Percentiles rank a stretch among this genome's conserved stretches.
Evolutionary conservation across 2,329 filamentous ascomycete genomes (phyloP).

Genomic region (Mollisiaceae sp.): DNA sequence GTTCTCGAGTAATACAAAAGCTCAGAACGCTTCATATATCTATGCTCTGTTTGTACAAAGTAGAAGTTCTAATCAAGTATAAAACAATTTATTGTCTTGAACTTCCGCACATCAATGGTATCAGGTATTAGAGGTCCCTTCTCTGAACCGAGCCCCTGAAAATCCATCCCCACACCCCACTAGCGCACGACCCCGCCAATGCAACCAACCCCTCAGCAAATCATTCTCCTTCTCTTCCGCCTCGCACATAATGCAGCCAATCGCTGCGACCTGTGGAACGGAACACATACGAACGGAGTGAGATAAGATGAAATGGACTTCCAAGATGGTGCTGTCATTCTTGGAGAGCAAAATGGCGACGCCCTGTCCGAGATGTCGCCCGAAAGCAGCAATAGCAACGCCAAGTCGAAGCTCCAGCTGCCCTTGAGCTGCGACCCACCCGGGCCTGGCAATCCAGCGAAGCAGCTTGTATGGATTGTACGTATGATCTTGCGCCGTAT

Average conservation of each 20-base stretch:
- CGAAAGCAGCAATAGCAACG: conserved; percentile 25
- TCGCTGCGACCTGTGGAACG: conserved; percentile 11
- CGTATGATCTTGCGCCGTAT: conserved; percentile 39
- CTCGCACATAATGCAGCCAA: conserved; percentile 17
- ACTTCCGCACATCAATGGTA: not conserved
- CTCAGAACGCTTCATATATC: too few relatives aligned
- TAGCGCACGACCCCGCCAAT: conserved; percentile 3
- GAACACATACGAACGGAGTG: conserved; percentile 3
- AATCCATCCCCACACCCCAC: conserved; percentile 1
- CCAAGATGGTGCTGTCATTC: conserved; percentile 24
- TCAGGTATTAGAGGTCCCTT: not conserved
- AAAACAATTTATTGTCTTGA: not conserved
- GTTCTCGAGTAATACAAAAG: too few relatives aligned
- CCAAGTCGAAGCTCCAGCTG: conserved; percentile 60
- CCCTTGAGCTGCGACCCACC: conserved; percentile 89
- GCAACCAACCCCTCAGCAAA: conserved; percentile 10
- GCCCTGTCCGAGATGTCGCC: conserved; percentile 29
- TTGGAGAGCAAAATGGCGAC: conserved; percentile 23
- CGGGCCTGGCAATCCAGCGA: conserved; percentile 68
- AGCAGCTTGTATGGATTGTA: conserved; percentile 89
- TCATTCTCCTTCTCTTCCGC: not conserved
- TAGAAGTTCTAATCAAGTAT: too few relatives aligned
- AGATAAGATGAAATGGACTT: conserved; percentile 28
- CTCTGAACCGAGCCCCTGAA: not conserved
- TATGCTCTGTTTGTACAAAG: too few relatives aligned